Base-by-base conservation (phyloP, 176 grass and related monocot genomes). In the Dactylis glomerata region DNA sequence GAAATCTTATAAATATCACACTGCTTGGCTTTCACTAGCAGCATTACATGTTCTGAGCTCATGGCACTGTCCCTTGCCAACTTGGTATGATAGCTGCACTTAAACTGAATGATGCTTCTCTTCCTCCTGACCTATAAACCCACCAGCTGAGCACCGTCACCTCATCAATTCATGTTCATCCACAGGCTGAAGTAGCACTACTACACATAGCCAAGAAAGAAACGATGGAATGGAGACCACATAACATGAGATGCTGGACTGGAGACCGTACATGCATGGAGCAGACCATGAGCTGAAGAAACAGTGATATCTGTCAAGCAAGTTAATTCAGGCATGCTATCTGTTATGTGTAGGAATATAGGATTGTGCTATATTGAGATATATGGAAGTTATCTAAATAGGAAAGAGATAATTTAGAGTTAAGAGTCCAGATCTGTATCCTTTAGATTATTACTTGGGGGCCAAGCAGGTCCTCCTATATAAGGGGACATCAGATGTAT, bases 41-140 rank as follows among this genome's bases (percentile, higher is more conserved):
- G 19, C 56, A 86, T 30, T 74, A 42, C 85, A 87, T 26, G 50
- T 68, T 83, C 38, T 17, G 50, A 56, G 52, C 64, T 79, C 72
- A 38, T 87, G 81, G 58, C 27, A 15, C 55, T 77, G 75, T 33
- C 66, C 58, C 41, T 84, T 23, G n/a, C 14, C 56, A 56, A 62
- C 26, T 30, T 38, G 36, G 30, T 12, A 57, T 55, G 77, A 76
- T 61, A 74, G 28, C 6, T 51, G 22, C 45, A 40, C 16, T 49
- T 36, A 11, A 54, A 77, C 58, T 3, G 14, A 19, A 59, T 38
- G 33, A 6, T 16, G 31, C 80, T 36, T 16, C 2, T 44, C 34
- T 20, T 16, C 32, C 33, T 4, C 26, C 36, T 65, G 22, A 7
- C 16, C 74, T 90, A 84, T 91, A 91, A 83, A 80, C 69, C 37